Percentiles rank a stretch among this genome's conserved stretches.
phyloP scores from a whole-genome alignment of 129 eudicot species.

The Chrysanthemum makinoi region DNA sequence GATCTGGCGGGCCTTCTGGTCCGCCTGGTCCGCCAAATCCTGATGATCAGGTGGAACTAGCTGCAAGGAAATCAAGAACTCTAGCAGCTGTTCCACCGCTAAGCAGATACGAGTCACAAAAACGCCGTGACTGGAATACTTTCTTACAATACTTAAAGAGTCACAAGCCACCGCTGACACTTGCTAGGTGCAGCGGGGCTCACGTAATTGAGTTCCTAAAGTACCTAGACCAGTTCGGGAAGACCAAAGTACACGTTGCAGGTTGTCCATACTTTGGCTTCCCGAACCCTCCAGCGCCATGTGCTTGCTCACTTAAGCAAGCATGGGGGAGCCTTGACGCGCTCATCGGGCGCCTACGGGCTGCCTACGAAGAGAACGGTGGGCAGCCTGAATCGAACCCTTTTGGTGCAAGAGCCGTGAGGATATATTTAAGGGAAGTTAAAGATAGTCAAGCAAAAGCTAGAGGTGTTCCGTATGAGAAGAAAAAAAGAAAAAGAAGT shows the following conservation, averaged over 20 bases:
- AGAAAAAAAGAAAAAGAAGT: constrained; percentile 68
- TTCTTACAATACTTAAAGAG: constrained; percentile 56
- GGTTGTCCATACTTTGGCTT: constrained; percentile 67
- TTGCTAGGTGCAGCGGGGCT: constrained; percentile 69
- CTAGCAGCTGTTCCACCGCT: constrained; percentile 25
- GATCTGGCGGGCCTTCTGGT: constrained; percentile 9
- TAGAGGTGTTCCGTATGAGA: constrained; percentile 71
- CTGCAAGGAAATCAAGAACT: constrained; percentile 20
- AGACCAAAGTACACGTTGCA: constrained; percentile 63
- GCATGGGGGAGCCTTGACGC: constrained; percentile 87
- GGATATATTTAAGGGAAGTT: constrained; percentile 71
- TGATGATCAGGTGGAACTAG: not conserved
- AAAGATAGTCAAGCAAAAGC: constrained; percentile 72
- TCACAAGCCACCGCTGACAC: constrained; percentile 70
- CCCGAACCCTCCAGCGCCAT: constrained; percentile 71
- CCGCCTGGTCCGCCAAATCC: constrained; percentile 14
- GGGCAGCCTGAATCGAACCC: constrained; percentile 73
- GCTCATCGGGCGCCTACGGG: constrained; percentile 66
- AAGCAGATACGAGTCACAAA: constrained; percentile 74
- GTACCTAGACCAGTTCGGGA: constrained; percentile 72
- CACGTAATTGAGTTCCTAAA: constrained; percentile 78
- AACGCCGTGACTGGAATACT: constrained; percentile 76
- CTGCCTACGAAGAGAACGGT: constrained; percentile 73
- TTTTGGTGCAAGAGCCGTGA: constrained; percentile 66
- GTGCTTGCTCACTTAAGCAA: constrained; percentile 57